Evolutionary conservation across 1,284 basidiomycete genomes (phyloP), one percentile per base, ranked within the genome.

Genomic region (Pascua guehoae): DNA sequence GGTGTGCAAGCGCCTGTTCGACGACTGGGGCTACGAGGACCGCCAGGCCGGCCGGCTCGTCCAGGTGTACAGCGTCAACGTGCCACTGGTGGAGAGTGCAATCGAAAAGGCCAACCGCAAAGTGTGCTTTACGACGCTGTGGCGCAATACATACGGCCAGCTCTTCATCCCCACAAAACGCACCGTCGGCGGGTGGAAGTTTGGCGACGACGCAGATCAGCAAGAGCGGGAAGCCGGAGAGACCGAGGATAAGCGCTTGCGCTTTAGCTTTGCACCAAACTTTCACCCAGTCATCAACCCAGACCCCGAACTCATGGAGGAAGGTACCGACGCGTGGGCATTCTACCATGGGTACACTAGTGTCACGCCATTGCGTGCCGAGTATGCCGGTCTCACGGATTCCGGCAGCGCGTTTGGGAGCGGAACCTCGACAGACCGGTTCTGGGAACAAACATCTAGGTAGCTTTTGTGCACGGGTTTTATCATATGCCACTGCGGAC

Each of bases 241-340:
- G 55, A 17, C 18, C 8, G 51, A 41, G 8, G 54, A 50, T 18
- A 49, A 57, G 16, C 70, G 59, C 56, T 79, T 94, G 51, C 76
- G 82, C 38, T 96, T 95, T 80, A 85, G 84, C 70, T 96, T 91
- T 71, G 81, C 84, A 24, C 92, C 93, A 14, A 85, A 89, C 51
- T 85, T 94, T 79, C 78, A 78, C 12, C 80, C 79, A 9, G 78
- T 95, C 17, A 81, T 95, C 53, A 82, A 81, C 47, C 88, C 89
- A 1, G 72, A 81, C 16, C 61, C 79, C 24, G 79, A 82, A 1
- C 74, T 75, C 10, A 71, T 93, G 17, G 88, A 89, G 0, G 79
- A 84, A 42, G 90, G 88, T 2, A 86, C 87, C 10, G 92, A 95
- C 75, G 85, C 84, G 0, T 93, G 73, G 73, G 73, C 71, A 12